phyloP scores from a whole-genome alignment of 2,329 filamentous ascomycete genomes.

The Fusarium concolor region DNA sequence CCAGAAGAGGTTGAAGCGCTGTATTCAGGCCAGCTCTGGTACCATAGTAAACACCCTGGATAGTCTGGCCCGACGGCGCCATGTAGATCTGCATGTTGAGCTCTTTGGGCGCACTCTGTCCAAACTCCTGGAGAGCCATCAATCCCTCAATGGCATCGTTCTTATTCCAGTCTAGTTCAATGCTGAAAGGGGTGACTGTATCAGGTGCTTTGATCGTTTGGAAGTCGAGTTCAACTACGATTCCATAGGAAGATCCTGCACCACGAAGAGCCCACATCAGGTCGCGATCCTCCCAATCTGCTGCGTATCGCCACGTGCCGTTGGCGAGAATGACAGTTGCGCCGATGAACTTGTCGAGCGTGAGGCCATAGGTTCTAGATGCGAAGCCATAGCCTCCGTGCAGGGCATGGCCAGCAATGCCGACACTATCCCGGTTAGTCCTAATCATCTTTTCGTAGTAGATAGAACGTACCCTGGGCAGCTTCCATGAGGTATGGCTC shows the following conservation, averaged over 20 bases:
- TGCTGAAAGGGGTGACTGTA: conserved; percentile 35
- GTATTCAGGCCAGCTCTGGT: conserved; percentile 23
- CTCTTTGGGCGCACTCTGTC: conserved; percentile 38
- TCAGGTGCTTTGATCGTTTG: conserved; percentile 42
- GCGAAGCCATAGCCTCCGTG: conserved; percentile 50
- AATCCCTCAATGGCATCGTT: conserved; percentile 37
- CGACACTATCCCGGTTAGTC: conserved; percentile 42
- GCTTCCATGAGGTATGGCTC: conserved; percentile 62
- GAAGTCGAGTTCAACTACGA: conserved; percentile 48
- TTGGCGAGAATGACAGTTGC: conserved; percentile 48
- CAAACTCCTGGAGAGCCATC: conserved; percentile 44
- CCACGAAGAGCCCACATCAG: conserved; percentile 49
- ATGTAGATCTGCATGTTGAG: conserved; percentile 49
- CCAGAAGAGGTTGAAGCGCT: conserved; percentile 36
- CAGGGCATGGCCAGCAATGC: conserved; percentile 46
- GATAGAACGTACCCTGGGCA: conserved; percentile 59
- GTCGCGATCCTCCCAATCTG: conserved; percentile 39
- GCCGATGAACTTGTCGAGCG: conserved; percentile 46
- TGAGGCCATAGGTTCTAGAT: conserved; percentile 46
- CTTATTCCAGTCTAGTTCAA: conserved; percentile 39
- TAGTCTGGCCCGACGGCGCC: conserved; percentile 26
- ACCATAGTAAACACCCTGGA: conserved; percentile 49
- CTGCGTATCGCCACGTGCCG: conserved; percentile 40
- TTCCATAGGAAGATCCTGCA: conserved; percentile 49
- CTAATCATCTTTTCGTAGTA: accelerated